These are phyloP conservation scores for Sphagnum tenellum DNA, from an alignment of 225 moss, liverwort and hornwort genomes.

Conservation along the genomic window DNA sequence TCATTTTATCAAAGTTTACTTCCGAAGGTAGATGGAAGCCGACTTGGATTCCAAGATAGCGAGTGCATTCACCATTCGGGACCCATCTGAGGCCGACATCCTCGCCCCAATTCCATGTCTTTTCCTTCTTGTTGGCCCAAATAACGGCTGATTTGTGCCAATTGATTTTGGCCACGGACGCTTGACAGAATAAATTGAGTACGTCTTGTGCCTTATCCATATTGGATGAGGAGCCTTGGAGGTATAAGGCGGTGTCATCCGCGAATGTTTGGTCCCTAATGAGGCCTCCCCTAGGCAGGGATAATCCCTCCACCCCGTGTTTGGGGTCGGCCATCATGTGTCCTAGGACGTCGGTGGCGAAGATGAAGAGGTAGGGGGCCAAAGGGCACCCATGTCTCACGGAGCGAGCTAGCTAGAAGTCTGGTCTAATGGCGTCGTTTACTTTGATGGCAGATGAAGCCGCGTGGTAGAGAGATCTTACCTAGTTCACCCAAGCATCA, in stretches of 20 bases:
- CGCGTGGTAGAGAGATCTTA: not conserved
- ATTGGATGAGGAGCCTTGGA: not conserved
- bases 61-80: too few species aligned
- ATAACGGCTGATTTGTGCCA: not conserved
- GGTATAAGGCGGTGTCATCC: not conserved
- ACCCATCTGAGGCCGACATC: too few species aligned
- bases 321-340: not conserved
- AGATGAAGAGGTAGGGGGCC: not conserved
- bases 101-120: too few species aligned
- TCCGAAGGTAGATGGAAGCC: too few species aligned
- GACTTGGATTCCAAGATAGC: too few species aligned
- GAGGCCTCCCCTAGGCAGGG: not conserved
- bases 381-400: constrained; percentile 4
- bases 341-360: not conserved
- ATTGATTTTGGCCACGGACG: not conserved
- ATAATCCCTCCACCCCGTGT: not conserved
- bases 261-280: not conserved
- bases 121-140: not conserved
- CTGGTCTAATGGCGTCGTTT: not conserved
- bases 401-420: not conserved
- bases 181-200: not conserved
- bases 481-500: not conserved
- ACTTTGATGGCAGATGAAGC: not conserved
- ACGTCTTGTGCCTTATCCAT: not conserved
- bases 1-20: too few species aligned